Base-by-base conservation (phyloP, 371 early-diverging fungal genomes). In the Haplosporangium sp. region DNA sequence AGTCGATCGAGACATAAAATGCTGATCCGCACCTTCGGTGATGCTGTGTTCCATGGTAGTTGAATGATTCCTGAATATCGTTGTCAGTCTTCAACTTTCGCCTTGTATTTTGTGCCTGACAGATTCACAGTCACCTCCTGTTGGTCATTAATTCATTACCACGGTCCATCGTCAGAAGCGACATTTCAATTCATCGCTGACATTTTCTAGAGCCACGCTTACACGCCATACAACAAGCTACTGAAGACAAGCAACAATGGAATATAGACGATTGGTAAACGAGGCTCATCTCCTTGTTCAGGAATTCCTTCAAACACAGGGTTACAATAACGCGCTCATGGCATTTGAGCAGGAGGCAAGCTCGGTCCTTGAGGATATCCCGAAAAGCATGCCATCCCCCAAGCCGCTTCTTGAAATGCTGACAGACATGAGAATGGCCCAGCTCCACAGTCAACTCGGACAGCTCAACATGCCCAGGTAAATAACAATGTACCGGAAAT, bases 311-410 rank as follows among this genome's bases (percentile, higher is more conserved):
- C 63, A 80, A 42, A 66, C 80, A 20, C 73, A 84, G 20, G 86
- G 84, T 21, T 86, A 86, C 53, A 73, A 65, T 50, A 69, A 71
- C 18, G 80, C 90, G 6, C 82, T 83, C 16, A 80, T 76, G 43
- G 80, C 83, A 4, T 85, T 86, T 43, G 73, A 81, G 42, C 62
- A 72, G 45, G 90, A 90, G 68, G 89, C 89, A 12, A 51, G 67
- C 12, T 67, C 64, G 5, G 71, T 83, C 12, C 70, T 84, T 14
- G 77, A 82, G 29, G 67, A 80, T 23, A 66, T 75, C 14, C 79
- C 79, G 21, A 67, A 68, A 51, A 71, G 72, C 51, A 64, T 55
- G 41, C 65, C 72, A 7, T 18, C 45, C 0, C 79, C 79, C 3
- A 71, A 72, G 54, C 79, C 79, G 0, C 65, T 77, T 13, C 43